Percentiles rank a stretch among this genome's conserved stretches.
phyloP scores from a whole-genome alignment of 2,329 filamentous ascomycete species.

The Madurella fahalii region DNA sequence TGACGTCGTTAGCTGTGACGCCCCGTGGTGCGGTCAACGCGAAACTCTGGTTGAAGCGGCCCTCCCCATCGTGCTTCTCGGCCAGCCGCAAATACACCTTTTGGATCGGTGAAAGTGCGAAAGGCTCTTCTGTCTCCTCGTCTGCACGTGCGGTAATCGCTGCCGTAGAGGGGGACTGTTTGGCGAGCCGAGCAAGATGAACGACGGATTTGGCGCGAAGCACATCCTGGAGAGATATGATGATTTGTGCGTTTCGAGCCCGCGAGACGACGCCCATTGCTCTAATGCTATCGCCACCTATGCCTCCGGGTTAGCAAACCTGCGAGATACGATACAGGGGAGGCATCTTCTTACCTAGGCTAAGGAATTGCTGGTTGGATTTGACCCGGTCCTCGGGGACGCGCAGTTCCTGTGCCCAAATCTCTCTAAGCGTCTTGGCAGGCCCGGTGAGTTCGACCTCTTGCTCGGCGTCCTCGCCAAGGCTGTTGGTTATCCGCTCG shows the following conservation, averaged over 20 bases:
- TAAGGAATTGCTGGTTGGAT: slow-evolving; percentile 18
- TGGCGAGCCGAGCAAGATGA: slow-evolving; percentile 22
- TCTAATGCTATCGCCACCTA: slow-evolving; percentile 25
- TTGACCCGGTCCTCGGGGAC: slow-evolving; percentile 18
- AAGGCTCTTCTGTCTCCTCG: slow-evolving; percentile 11
- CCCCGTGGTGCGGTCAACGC: slow-evolving; percentile 12
- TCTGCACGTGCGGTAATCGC: neutral
- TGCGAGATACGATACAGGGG: neutral
- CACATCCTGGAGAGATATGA: slow-evolving; percentile 22
- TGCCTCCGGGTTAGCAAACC: neutral
- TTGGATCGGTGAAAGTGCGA: slow-evolving; percentile 23
- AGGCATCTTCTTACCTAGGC: slow-evolving; percentile 18
- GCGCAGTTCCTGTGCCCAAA: slow-evolving; percentile 22
- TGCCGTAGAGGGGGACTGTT: slow-evolving; percentile 1
- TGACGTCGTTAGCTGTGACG: slow-evolving; percentile 9
- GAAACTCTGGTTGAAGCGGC: slow-evolving; percentile 26
- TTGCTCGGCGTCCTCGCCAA: slow-evolving; percentile 13
- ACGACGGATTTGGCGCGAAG: slow-evolving; percentile 22
- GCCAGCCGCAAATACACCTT: slow-evolving; percentile 18
- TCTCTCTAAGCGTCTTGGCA: slow-evolving; percentile 17
- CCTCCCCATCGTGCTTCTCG: slow-evolving; percentile 10
- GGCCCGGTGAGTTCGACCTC: slow-evolving; percentile 11
- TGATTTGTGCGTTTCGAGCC: slow-evolving; percentile 22
- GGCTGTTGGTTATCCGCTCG: slow-evolving; percentile 15
- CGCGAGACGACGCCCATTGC: slow-evolving; percentile 27